Base-by-base conservation (phyloP, 495 filamentous ascomycete genomes). In the Penicillium salamii region DNA sequence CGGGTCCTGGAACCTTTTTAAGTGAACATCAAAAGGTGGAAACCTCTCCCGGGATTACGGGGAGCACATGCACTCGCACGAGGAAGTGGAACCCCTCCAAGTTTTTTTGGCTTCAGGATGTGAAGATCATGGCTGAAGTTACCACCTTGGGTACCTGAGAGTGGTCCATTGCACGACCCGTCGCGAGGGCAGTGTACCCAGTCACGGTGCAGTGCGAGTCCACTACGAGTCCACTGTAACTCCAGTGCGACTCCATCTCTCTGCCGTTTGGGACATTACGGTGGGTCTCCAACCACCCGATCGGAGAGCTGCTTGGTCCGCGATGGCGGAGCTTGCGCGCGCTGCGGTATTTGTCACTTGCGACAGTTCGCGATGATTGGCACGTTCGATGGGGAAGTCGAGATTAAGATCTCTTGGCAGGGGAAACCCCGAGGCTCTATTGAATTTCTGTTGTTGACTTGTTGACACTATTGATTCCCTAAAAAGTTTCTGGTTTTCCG, bases 361-460 rank as follows among this genome's bases (percentile, higher is more conserved):
- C 3, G 14, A 11, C 13, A 7, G 24, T 3, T 26, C 8, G 23
- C 7, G 7, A 7, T 45, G 12, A 45, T 45, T 45, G 42, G 42
- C 1, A 3, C 5, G 11, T 24, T 7, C 14, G 1, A 1, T 9
- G 7, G 42, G 19, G 2, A 17, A 2, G 20, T 34, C 14, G 31
- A 45, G 42, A 45, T 45, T 35, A 24, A 45, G 42, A 45, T 45
- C 42, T 45, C 42, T 45, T 45, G 42, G 42, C 42, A 45, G 31
- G 19, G 17, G 15, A 34, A 35, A 11, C 17, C 19, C 8, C 17
- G 11, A 9, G 28, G 14, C 26, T 33, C 11, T 34, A 45, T 34
- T 21, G 19, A 45, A 35, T 35, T 28, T 19, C 14, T n/a, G n/a
- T n/a, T n/a, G n/a, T n/a, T n/a, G n/a, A n/a, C n/a, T n/a, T n/a